Conservation (phyloP, 164 flowering plant genomes). For the Tetracentron sinense region DNA sequence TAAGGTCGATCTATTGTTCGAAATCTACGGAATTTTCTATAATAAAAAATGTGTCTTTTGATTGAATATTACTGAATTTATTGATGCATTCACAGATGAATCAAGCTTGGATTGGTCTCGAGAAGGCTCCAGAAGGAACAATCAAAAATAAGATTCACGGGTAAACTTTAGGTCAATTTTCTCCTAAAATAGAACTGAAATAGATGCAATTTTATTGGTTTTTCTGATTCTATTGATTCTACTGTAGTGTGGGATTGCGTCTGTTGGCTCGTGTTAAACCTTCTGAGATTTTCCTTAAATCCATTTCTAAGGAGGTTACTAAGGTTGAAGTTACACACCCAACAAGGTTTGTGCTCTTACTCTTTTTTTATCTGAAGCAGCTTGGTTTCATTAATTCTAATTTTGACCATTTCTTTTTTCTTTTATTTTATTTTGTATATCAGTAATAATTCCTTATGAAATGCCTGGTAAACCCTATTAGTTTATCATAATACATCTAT, state of each 20-base stretch:
- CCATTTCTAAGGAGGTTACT: conserved; percentile 75
- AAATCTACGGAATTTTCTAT: background rate
- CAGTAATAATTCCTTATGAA: too few relatives aligned
- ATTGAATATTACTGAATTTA: background rate
- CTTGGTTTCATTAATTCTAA: background rate
- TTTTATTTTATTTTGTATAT: background rate
- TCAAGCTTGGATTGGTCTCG: conserved; percentile 69
- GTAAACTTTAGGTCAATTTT: conserved; percentile 25
- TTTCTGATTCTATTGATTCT: background rate
- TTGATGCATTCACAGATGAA: conserved; percentile 53
- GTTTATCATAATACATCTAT: too few relatives aligned
- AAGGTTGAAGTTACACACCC: conserved; percentile 66
- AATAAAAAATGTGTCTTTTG: background rate
- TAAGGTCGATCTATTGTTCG: conserved; percentile 41
- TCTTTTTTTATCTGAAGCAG: background rate
- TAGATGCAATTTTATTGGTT: background rate
- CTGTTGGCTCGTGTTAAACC: conserved; percentile 81
- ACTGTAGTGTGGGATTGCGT: conserved; percentile 60
- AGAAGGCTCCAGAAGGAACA: conserved; percentile 73
- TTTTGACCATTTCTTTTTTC: background rate
- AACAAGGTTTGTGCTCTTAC: conserved; percentile 43
- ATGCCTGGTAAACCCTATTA: too few relatives aligned
- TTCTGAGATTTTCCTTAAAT: conserved; percentile 79
- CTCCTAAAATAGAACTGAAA: background rate
- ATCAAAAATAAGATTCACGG: conserved; percentile 73